Evolutionary conservation across 805 yeast species (phyloP), one percentile per base, ranked within the genome.

Genomic region (Scheffersomyces coipomensis): DNA sequence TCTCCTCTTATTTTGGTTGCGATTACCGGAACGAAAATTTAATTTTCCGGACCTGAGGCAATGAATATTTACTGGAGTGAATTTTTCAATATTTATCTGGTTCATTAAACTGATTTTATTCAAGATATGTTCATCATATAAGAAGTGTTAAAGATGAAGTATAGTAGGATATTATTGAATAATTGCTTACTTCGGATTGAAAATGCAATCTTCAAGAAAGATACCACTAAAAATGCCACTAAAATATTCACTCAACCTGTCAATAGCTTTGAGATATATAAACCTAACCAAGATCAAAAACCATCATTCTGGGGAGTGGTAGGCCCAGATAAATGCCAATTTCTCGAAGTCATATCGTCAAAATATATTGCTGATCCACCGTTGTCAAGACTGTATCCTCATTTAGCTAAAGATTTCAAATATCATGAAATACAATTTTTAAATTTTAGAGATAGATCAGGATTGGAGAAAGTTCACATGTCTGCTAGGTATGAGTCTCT

Each of bases 401-500:
- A 66, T 24, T 50, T 78, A 33, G 37, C 49, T 9, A 47, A 52
- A 13, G 40, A 39, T 5, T 42, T 45, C 22, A 57, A 66, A 8
- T 54, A 66, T 26, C 62, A 71, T 10, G 36, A 49, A 13, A 52
- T 67, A 9, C 62, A 56, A 40, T 59, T 55, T 33, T 52, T 68
- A 33, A 61, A 66, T 34, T 67, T 67, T 45, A 50, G 56, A 32
- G 71, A 68, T 18, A 43, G 38, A 22, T 56, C 68, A 1, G 72
- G 74, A 2, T 47, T 66, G 19, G 68, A 64, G 35, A 59, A 54
- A 35, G 86, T 89, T 0, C 95, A 90, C 66, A 51, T 91, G 25
- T 82, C 95, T 37, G 96, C 98, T 1, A 63, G 99, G 37, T 91
- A 88, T 55, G 99, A 91, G 62, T 79, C 79, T 39, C 87, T 78